Percentiles rank a stretch among this genome's conserved stretches.
These are phyloP conservation scores for Ilyonectria sp. DNA, from an alignment of 2,329 filamentous ascomycete genomes.

Conservation along the genomic window DNA sequence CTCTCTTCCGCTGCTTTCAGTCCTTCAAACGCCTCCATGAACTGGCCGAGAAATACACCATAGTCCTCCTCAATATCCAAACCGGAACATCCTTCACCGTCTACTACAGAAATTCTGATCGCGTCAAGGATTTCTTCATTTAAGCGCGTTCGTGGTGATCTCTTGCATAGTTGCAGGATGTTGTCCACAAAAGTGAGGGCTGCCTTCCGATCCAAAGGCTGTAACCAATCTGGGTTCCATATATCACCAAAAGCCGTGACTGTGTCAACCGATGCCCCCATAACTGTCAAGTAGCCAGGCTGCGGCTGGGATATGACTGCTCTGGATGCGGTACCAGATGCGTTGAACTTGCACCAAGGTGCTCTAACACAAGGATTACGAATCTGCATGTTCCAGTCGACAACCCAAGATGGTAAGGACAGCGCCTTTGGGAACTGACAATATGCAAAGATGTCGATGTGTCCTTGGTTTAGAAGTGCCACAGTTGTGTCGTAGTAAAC, in stretches of 20 bases:
- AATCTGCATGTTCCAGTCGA: slow-evolving; percentile 36
- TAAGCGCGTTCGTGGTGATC: slow-evolving; percentile 19
- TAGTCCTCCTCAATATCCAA: neutral
- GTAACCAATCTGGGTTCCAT: slow-evolving; percentile 34
- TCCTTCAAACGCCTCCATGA: neutral
- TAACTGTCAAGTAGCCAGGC: neutral
- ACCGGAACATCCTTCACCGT: neutral
- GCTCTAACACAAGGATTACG: slow-evolving; percentile 21
- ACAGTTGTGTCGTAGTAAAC: slow-evolving; percentile 29
- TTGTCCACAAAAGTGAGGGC: slow-evolving; percentile 18
- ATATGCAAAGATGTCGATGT: slow-evolving; percentile 26
- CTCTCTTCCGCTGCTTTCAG: neutral
- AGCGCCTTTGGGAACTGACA: slow-evolving; percentile 30
- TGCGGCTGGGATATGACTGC: neutral
- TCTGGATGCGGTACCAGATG: slow-evolving; percentile 11
- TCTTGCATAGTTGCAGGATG: slow-evolving; percentile 22
- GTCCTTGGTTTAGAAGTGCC: slow-evolving; percentile 21
- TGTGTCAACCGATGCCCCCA: slow-evolving; percentile 23
- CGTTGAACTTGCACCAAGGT: slow-evolving; percentile 25
- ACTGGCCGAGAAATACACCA: neutral
- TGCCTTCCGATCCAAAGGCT: slow-evolving; percentile 3
- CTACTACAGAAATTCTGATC: slow-evolving; percentile 14
- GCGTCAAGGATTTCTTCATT: slow-evolving; percentile 22
- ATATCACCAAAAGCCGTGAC: slow-evolving; percentile 17
- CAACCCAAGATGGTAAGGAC: slow-evolving; percentile 32